Evolutionary conservation across 2,329 filamentous ascomycete genomes (phyloP).

Genomic region (Fusarium tjaetaba): DNA sequence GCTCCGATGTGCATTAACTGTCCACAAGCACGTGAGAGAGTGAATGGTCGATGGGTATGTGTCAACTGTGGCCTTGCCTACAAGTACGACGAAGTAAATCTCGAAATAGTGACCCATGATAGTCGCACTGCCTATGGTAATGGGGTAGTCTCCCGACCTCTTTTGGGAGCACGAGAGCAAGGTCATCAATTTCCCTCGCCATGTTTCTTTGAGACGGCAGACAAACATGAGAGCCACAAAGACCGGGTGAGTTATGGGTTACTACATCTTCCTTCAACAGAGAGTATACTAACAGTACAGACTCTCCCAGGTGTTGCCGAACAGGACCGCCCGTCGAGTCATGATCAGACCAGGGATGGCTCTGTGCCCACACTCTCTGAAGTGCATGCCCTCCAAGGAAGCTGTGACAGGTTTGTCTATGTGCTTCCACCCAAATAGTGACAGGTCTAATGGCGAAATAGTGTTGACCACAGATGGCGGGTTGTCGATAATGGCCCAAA

Average conservation of each 20-base stretch:
- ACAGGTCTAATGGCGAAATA: not conserved
- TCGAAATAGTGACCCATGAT: too few species aligned
- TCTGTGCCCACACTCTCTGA: not conserved
- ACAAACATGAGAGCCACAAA: not conserved
- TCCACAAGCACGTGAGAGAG: not conserved
- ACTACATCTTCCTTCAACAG: not conserved
- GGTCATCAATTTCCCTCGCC: not conserved
- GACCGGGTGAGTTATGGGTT: not conserved
- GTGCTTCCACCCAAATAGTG: not conserved
- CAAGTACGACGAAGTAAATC: not conserved
- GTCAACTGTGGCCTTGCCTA: not conserved
- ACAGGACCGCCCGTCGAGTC: not conserved
- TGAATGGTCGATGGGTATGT: not conserved
- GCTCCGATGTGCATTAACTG: not conserved
- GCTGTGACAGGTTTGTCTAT: not conserved
- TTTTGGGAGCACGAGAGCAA: not conserved
- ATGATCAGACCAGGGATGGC: not conserved
- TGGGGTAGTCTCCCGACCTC: not conserved
- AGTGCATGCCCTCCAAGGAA: not conserved
- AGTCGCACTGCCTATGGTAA: not conserved
- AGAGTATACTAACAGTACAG: constrained; percentile 6
- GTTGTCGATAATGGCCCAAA: too few species aligned
- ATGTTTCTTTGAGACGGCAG: not conserved
- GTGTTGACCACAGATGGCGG: not conserved
- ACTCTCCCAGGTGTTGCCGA: not conserved